Conservation (phyloP, 441 rosid species). For the Corymbia calophylla region DNA sequence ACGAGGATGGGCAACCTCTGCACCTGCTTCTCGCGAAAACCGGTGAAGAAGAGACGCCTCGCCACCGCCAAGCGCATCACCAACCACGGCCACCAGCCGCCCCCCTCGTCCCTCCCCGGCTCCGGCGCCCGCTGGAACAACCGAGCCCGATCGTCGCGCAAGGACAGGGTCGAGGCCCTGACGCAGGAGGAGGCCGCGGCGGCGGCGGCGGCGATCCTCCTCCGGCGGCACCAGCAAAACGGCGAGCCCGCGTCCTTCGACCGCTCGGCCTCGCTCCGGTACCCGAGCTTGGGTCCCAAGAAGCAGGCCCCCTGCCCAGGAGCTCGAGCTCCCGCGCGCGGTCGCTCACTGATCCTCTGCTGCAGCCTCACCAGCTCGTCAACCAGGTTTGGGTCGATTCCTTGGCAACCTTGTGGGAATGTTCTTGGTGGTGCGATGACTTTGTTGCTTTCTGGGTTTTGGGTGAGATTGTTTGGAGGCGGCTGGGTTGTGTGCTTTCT, state of each 20-base stretch:
- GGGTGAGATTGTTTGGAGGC: background rate
- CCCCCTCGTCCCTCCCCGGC: conserved; percentile 3
- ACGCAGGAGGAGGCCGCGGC: conserved; percentile 72
- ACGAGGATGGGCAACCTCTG: conserved; percentile 75
- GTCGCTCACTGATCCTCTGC: conserved; percentile 79
- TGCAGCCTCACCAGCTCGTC: conserved; percentile 83
- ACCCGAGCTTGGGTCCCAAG: conserved; percentile 49
- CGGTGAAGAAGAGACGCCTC: conserved; percentile 29
- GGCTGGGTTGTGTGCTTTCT: background rate
- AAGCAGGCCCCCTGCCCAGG: conserved; percentile 66
- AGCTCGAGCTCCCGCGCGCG: conserved; percentile 85
- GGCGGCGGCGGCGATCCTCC: conserved; percentile 46
- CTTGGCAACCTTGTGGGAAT: background rate
- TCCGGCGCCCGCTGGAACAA: conserved; percentile 38
- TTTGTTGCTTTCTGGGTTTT: background rate
- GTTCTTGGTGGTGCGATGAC: background rate
- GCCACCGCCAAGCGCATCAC: conserved; percentile 30
- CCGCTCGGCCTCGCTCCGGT: conserved; percentile 65
- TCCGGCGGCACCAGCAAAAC: conserved; percentile 50
- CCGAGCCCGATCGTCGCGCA: conserved; percentile 55
- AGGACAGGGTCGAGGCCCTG: conserved; percentile 51
- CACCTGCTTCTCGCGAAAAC: conserved; percentile 53
- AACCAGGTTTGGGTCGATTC: conserved; percentile 44
- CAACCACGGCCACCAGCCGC: conserved; percentile 16
- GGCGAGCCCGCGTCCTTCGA: conserved; percentile 47